A percentile compares a stretch with the other conserved stretches of the same genome.
Conservation (phyloP, 768 basidiomycete genomes). For the Sporobolomyces roseus region DNA sequence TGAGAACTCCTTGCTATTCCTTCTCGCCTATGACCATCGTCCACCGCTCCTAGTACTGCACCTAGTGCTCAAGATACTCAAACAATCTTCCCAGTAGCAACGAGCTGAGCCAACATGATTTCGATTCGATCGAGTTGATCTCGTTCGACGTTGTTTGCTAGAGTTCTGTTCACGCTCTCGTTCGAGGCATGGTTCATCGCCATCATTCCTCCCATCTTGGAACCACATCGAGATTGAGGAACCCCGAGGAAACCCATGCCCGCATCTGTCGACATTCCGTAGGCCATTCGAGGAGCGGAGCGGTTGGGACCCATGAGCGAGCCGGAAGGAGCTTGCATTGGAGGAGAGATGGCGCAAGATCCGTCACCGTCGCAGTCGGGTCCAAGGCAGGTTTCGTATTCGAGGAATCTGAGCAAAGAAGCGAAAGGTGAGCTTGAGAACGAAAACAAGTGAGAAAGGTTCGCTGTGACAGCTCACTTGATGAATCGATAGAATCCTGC, state of each 20-base stretch:
- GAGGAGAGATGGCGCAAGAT: conserved; percentile 5
- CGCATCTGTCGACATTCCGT: conserved; percentile 10
- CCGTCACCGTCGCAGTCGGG: conserved; percentile 16
- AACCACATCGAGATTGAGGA: background rate
- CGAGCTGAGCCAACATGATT: conserved; percentile 13
- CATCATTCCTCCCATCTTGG: background rate
- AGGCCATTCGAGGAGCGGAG: background rate
- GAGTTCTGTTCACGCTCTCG: conserved; percentile 6
- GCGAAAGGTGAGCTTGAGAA: background rate
- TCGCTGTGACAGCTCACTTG: conserved; percentile 7
- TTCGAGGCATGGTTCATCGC: too few relatives aligned
- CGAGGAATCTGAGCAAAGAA: conserved; percentile 8
- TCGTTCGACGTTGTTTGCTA: background rate
- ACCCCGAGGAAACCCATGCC: background rate
- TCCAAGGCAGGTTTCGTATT: conserved; percentile 21
- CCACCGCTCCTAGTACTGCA: background rate
- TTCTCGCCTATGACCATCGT: too few relatives aligned
- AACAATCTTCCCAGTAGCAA: background rate
- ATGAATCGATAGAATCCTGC: conserved; percentile 18
- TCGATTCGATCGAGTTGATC: conserved; percentile 30
- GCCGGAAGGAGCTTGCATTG: conserved; percentile 6
- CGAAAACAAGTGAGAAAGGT: too few relatives aligned
- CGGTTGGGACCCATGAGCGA: background rate
- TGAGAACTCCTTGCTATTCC: too few relatives aligned
- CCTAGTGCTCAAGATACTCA: background rate